Percentiles rank a stretch among this genome's conserved stretches.
Conservation (phyloP, 495 filamentous ascomycete species). For the Xylaria palmicola region DNA sequence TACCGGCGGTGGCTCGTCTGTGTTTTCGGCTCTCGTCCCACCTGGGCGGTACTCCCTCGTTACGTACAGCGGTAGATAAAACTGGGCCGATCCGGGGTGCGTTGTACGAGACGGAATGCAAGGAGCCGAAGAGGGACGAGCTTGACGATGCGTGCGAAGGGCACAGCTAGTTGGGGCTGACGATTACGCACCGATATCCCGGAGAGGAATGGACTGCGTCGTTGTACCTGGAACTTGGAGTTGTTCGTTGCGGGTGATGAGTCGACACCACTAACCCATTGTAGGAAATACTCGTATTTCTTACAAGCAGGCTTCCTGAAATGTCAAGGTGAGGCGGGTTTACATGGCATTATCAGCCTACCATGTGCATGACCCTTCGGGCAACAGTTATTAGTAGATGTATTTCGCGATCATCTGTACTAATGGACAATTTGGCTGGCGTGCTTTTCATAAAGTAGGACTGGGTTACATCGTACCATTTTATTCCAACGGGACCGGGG, state of each 20-base stretch:
- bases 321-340: neutral
- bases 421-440: neutral
- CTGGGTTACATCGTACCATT: neutral
- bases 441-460: neutral
- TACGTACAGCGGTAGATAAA: neutral
- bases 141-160: neutral
- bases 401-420: neutral
- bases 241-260: neutral
- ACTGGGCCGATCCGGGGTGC: constrained; percentile 6
- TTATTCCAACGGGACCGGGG: neutral
- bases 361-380: neutral
- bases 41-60: constrained; percentile 5
- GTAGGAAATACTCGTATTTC: neutral
- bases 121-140: neutral
- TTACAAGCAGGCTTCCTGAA: neutral
- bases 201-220: neutral
- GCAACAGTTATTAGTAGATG: neutral
- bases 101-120: neutral
- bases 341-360: neutral
- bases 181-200: neutral
- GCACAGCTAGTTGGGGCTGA: neutral
- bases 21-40: constrained; percentile 8
- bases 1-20: neutral
- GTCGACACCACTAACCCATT: neutral
- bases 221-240: neutral